Conservation (phyloP, 2,329 filamentous ascomycete species). For the Ilyonectria destructans region DNA sequence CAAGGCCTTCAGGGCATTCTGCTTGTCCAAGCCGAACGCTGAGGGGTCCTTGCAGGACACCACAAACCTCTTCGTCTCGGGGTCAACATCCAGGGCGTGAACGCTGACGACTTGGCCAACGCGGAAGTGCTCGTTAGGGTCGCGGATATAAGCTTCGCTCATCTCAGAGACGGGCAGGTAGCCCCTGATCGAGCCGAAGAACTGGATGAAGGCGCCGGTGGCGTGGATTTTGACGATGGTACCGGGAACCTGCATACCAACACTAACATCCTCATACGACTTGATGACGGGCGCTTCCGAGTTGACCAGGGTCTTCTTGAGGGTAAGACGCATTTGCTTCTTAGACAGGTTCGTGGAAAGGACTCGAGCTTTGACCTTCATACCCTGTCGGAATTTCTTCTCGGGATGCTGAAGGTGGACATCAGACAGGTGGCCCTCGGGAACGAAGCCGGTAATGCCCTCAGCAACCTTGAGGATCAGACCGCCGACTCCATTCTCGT, state of each 20-base stretch:
- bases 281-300: slow-evolving; percentile 87
- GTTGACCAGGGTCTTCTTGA: slow-evolving; percentile 96
- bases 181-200: slow-evolving; percentile 87
- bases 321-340: slow-evolving; percentile 86
- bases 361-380: slow-evolving; percentile 88
- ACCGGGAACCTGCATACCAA: slow-evolving; percentile 86
- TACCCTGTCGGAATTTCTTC: slow-evolving; percentile 93
- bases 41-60: slow-evolving; percentile 95
- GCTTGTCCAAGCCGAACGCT: slow-evolving; percentile 81
- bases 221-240: slow-evolving; percentile 87
- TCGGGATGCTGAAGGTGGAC: slow-evolving; percentile 91
- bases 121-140: slow-evolving; percentile 91
- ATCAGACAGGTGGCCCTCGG: slow-evolving; percentile 91
- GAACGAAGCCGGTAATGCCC: slow-evolving; percentile 89
- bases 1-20: slow-evolving; percentile 82
- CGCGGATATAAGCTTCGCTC: slow-evolving; percentile 96
- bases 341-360: slow-evolving; percentile 84
- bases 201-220: slow-evolving; percentile 90
- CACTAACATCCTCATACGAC: slow-evolving; percentile 80
- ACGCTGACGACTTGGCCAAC: slow-evolving; percentile 93
- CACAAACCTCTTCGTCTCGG: slow-evolving; percentile 79
- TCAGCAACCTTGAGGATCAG: slow-evolving; percentile 89
- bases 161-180: slow-evolving; percentile 96
- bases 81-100: slow-evolving; percentile 86
- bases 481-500: slow-evolving; percentile 83